phyloP scores from a whole-genome alignment of 495 filamentous ascomycete species.

The Cenococcum geophilum region DNA sequence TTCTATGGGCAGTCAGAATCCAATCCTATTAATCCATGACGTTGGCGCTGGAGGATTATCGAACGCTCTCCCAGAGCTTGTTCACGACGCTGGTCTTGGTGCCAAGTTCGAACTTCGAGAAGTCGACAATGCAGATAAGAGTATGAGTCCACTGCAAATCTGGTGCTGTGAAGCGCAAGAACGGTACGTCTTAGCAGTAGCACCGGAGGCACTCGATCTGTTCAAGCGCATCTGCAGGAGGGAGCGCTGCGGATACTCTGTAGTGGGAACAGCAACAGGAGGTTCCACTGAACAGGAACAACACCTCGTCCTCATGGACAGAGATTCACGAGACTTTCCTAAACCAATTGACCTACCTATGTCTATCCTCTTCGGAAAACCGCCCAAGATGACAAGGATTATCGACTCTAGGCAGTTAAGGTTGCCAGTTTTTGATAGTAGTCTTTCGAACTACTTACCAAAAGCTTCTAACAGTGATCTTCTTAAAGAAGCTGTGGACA shows the following conservation, averaged over 20 bases:
- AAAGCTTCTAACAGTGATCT: conserved; percentile 59
- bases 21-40: conserved; percentile 94
- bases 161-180: conserved; percentile 98
- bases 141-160: conserved; percentile 92
- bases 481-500: conserved; percentile 65
- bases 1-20: conserved; percentile 72
- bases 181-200: conserved; percentile 82
- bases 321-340: conserved; percentile 69
- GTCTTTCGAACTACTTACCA: conserved; percentile 55
- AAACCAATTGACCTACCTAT: conserved; percentile 86
- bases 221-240: conserved; percentile 78
- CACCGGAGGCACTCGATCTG: conserved; percentile 67
- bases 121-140: conserved; percentile 78
- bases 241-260: conserved; percentile 89
- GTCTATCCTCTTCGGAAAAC: conserved; percentile 85
- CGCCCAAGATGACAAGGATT: conserved; percentile 71
- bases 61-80: conserved; percentile 87
- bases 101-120: conserved; percentile 87
- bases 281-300: conserved; percentile 56
- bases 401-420: conserved; percentile 67
- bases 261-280: conserved; percentile 73
- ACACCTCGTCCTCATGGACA: conserved; percentile 71
- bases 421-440: conserved; percentile 67
- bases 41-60: conserved; percentile 93
- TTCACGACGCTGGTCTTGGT: conserved; percentile 83